Conservation (phyloP, 208 protist genomes). For the Trypanosoma conorhini region DNA sequence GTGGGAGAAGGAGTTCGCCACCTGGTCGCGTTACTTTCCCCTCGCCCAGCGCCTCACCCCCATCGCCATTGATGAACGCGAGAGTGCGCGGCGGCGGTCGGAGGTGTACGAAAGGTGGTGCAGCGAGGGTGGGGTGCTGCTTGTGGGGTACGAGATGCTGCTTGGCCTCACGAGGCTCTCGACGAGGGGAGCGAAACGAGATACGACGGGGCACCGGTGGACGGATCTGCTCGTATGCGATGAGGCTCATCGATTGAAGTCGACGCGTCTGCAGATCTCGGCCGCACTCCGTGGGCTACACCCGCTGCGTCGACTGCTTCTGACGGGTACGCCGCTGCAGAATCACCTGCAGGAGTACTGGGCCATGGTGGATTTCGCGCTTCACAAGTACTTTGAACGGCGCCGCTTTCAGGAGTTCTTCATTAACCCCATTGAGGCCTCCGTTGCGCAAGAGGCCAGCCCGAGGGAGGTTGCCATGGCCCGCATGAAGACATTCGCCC, state of each 20-base stretch:
- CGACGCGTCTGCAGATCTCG: conserved; percentile 68
- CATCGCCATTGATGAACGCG: conserved; percentile 25
- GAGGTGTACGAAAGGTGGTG: conserved; percentile 50
- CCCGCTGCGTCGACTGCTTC: conserved; percentile 81
- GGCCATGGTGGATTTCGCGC: conserved; percentile 90
- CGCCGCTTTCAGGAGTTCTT: conserved; percentile 76
- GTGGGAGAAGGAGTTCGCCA: conserved; percentile 66
- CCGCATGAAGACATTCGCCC: conserved; percentile 76
- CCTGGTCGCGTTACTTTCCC: conserved; percentile 66
- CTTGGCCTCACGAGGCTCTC: conserved; percentile 53
- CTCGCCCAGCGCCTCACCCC: conserved; percentile 39
- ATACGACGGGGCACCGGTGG: conserved; percentile 18
- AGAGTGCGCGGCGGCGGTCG: conserved; percentile 24
- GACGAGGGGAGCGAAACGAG: conserved; percentile 12
- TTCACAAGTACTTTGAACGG: conserved; percentile 76
- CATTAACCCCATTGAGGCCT: conserved; percentile 69
- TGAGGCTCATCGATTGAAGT: conserved; percentile 93
- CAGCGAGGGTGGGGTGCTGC: conserved; percentile 57
- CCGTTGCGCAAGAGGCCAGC: conserved; percentile 51
- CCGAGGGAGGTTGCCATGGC: conserved; percentile 53
- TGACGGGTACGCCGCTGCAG: conserved; percentile 93
- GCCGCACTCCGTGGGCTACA: conserved; percentile 62
- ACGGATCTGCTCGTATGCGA: conserved; percentile 92
- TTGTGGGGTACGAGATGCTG: conserved; percentile 80
- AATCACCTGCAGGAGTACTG: conserved; percentile 93